A percentile compares a stretch with the other conserved stretches of the same genome.
These are phyloP conservation scores for Agapanthus africanus DNA, from an alignment of 106 monocot species.

Conservation along the genomic window DNA sequence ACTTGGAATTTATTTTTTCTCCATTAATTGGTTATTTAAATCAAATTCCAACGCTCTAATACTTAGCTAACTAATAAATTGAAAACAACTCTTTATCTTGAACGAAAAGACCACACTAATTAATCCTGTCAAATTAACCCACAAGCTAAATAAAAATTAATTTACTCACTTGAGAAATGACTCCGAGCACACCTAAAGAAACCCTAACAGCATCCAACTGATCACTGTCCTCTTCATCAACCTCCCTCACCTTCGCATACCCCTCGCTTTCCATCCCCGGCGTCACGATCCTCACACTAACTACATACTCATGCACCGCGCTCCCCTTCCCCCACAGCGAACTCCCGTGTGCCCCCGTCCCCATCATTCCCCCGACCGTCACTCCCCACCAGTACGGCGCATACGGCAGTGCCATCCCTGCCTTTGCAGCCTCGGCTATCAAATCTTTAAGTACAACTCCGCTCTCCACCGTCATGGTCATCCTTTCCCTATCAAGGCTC, in stretches of 20 bases:
- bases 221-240: constrained; percentile 16
- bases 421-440: no score
- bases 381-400: constrained; percentile 40
- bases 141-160: no score
- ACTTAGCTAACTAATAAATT: no score
- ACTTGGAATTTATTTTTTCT: no score
- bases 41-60: no score
- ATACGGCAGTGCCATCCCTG: neutral
- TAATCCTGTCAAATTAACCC: no score
- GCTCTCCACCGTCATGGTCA: no score
- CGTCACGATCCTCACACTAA: constrained; percentile 28
- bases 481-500: no score
- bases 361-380: constrained; percentile 45
- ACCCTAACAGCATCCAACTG: constrained; percentile 50
- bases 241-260: constrained; percentile 18
- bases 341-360: constrained; percentile 53
- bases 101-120: no score
- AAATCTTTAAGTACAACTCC: no score
- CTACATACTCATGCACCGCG: constrained; percentile 51
- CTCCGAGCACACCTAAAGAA: constrained; percentile 45
- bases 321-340: constrained; percentile 41
- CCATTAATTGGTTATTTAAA: no score
- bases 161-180: constrained; percentile 43
- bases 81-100: no score
- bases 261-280: constrained; percentile 14